These are phyloP conservation scores for Mycena leptocephala DNA, from an alignment of 768 basidiomycete species.

Conservation along the genomic window DNA sequence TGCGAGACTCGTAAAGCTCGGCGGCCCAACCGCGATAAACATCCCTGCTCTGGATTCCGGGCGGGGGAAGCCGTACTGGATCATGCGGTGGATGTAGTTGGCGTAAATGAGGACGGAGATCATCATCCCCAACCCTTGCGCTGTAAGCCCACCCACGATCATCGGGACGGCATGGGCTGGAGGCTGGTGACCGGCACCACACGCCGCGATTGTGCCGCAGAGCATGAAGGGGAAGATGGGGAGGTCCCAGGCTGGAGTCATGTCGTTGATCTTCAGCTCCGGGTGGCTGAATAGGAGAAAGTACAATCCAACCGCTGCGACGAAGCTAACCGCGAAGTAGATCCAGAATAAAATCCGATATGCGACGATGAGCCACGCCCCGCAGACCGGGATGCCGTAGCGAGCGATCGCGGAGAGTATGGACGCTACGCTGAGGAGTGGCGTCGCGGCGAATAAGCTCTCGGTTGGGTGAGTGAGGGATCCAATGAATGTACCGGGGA, in stretches of 20 bases:
- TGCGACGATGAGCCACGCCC: constrained; percentile 4
- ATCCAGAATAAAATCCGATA: constrained; percentile 4
- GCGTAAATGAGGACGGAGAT: constrained; percentile 5
- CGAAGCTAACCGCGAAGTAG: neutral
- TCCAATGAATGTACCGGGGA: neutral
- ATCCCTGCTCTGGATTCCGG: neutral
- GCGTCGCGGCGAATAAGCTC: neutral
- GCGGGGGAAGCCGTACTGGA: constrained; percentile 2
- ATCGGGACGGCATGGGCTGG: constrained; percentile 5
- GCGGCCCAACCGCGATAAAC: constrained; percentile 18
- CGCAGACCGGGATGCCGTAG: constrained; percentile 1
- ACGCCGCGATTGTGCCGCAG: neutral
- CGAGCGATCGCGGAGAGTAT: constrained; percentile 5
- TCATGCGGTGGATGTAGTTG: constrained; percentile 11
- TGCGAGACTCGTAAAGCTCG: constrained; percentile 10
- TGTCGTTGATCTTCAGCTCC: constrained; percentile 6
- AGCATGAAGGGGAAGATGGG: constrained; percentile 20
- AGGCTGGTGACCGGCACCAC: neutral
- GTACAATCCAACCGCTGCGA: constrained; percentile 2
- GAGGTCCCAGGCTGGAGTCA: constrained; percentile 16
- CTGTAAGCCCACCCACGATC: neutral
- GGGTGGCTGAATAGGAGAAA: constrained; percentile 9
- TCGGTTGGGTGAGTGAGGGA: constrained; percentile 12
- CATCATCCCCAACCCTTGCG: constrained; percentile 12
- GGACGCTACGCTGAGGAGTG: constrained; percentile 1